phyloP scores from a whole-genome alignment of 2,329 filamentous ascomycete species.

The Sordariomycetes sp. region DNA sequence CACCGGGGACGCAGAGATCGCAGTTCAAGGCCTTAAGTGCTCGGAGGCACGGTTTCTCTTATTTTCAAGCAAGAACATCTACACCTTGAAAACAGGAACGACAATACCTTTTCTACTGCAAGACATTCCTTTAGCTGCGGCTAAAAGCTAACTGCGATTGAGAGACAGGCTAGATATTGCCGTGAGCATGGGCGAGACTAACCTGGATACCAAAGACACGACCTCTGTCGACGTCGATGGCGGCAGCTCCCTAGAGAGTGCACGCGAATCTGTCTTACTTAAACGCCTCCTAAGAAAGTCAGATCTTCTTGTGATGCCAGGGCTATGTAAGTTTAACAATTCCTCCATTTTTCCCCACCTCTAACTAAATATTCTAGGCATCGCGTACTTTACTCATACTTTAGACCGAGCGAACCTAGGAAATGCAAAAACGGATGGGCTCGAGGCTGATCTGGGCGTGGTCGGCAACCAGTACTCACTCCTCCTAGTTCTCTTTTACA shows the following conservation, averaged over 20 bases:
- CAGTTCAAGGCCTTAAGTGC: too few species aligned
- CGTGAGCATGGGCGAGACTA: conserved; percentile 35
- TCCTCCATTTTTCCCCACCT: neutral
- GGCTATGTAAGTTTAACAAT: neutral
- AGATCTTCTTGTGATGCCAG: conserved; percentile 10
- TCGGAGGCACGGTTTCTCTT: too few species aligned
- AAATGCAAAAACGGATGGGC: conserved; percentile 37
- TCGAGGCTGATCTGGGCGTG: neutral
- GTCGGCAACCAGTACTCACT: conserved; percentile 9
- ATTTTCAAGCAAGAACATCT: too few species aligned
- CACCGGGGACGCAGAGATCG: too few species aligned
- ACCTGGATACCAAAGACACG: conserved; percentile 23
- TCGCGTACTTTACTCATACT: conserved; percentile 1
- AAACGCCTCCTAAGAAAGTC: conserved; percentile 9
- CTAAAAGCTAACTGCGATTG: too few species aligned
- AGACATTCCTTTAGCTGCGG: too few species aligned
- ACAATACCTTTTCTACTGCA: too few species aligned
- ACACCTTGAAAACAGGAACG: too few species aligned
- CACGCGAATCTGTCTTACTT: neutral
- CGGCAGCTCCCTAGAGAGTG: neutral
- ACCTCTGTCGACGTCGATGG: neutral
- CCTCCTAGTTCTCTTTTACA: conserved; percentile 19
- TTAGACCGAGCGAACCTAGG: conserved; percentile 31
- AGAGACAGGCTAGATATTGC: conserved; percentile 8
- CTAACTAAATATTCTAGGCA: neutral